Evolutionary conservation across 257 asterid species (phyloP), one percentile per base, ranked within the genome.

Genomic region (Nicotiana sylvestris): DNA sequence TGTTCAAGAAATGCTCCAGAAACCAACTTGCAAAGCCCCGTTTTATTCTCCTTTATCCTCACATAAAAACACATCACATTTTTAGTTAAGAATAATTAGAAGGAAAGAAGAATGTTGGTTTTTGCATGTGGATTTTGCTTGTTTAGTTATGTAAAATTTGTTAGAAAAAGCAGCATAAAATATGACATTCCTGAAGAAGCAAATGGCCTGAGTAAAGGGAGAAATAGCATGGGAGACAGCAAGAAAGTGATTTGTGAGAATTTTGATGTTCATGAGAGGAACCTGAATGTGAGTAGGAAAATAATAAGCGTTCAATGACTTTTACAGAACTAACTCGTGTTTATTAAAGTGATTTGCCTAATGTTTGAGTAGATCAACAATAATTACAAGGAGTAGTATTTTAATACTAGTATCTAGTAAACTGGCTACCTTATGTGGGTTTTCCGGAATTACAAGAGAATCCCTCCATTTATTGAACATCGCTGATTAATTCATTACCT

Each of bases 61-160:
- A 27, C 80, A 76, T 49, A 76, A 49, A 49, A 76, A 51, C 80
- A 76, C 39, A 27, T 15, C 46, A 27, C 80, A 76, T 51, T 51
- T 76, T 27, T 7, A 27, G 64, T 76, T 13, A 76, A 76, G 62
- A 76, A 76, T 15, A 76, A 33, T 74, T 51, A 51, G 2, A 74
- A 49, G 80, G 80, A 74, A 74, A 27, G 80, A 74, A 74, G 29
- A 27, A 46, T 74, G 62, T 51, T 51, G 80, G 39, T 74, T 49
- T 72, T 74, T 51, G 46, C 80, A 74, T 74, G 43, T 51, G 80
- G 27, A 25, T 51, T 76, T 76, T 76, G 80, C 80, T 76, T 51
- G 80, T 76, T 51, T 76, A 51, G 64, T 76, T 76, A 76, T 27
- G 46, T 29, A 27, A 74, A 49, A 51, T 76, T 12, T 27, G 80